A percentile compares a stretch with the other conserved stretches of the same genome.
Conservation (phyloP, 1,284 basidiomycete genomes). For the Volvariella volvacea region DNA sequence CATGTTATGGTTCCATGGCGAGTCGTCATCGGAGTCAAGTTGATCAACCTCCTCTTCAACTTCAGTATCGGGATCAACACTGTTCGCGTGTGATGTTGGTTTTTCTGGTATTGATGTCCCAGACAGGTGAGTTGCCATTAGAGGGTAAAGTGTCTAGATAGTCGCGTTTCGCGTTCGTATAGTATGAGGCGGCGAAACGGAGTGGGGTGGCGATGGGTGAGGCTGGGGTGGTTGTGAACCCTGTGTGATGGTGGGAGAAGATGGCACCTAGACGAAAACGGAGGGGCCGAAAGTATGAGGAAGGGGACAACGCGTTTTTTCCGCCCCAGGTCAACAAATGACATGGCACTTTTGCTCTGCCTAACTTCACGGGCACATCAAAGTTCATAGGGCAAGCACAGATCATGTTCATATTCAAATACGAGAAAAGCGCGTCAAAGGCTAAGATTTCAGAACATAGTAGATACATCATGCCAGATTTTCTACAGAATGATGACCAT, state of each 20-base stretch:
- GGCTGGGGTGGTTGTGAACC: slow-evolving; percentile 1
- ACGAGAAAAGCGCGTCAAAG: too few species aligned
- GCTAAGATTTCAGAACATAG: too few species aligned
- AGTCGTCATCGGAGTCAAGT: slow-evolving; percentile 52
- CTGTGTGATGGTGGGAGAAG: slow-evolving; percentile 2
- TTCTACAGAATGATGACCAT: too few species aligned
- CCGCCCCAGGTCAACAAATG: too few species aligned
- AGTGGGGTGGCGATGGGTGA: slow-evolving; percentile 4
- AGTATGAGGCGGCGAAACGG: not conserved
- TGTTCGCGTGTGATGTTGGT: not conserved
- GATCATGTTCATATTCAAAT: too few species aligned
- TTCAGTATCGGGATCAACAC: slow-evolving; percentile 28
- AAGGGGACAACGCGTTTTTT: too few species aligned
- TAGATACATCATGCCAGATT: too few species aligned
- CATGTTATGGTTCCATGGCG: slow-evolving; percentile 13
- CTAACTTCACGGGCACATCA: too few species aligned
- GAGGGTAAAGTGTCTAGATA: slow-evolving; percentile 4
- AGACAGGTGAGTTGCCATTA: slow-evolving; percentile 11
- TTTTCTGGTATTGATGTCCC: slow-evolving; percentile 11
- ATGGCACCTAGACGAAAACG: slow-evolving; percentile 4
- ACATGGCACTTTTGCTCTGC: too few species aligned
- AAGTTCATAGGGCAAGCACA: too few species aligned
- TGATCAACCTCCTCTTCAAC: slow-evolving; percentile 46
- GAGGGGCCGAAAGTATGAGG: too few species aligned
- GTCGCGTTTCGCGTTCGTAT: too few species aligned